Conservation (phyloP, 2,329 filamentous ascomycete species). For the Cadophora malorum region DNA sequence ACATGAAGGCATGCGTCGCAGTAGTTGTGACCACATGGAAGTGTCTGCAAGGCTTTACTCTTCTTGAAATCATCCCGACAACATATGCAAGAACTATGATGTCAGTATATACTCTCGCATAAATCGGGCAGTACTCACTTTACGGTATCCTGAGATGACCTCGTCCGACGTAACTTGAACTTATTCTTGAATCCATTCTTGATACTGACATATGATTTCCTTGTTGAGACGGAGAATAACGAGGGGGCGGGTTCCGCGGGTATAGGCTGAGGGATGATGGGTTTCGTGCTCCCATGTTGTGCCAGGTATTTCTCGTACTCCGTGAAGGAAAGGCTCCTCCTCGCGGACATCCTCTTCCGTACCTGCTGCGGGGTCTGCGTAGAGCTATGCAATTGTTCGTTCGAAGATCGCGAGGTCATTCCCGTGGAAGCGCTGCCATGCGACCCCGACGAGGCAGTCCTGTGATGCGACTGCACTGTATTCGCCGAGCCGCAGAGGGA, state of each 20-base stretch:
- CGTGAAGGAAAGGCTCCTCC: conserved; percentile 41
- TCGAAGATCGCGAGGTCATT: conserved; percentile 41
- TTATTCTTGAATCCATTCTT: conserved; percentile 39
- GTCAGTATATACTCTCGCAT: conserved; percentile 25
- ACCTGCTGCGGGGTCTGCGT: conserved; percentile 13
- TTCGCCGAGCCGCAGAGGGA: conserved; percentile 39
- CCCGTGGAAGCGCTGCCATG: conserved; percentile 40
- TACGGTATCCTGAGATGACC: conserved; percentile 27
- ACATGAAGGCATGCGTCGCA: conserved; percentile 60
- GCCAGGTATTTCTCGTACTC: conserved; percentile 43
- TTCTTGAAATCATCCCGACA: conserved; percentile 61
- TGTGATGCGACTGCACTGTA: conserved; percentile 36
- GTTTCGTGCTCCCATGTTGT: conserved; percentile 33
- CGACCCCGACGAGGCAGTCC: conserved; percentile 41
- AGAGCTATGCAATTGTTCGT: conserved; percentile 30
- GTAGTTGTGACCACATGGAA: conserved; percentile 65
- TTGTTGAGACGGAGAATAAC: conserved; percentile 42
- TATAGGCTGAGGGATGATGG: conserved; percentile 27
- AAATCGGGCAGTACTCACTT: conserved; percentile 37
- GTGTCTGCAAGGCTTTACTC: conserved; percentile 52
- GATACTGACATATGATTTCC: conserved; percentile 39
- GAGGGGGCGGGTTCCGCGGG: conserved; percentile 39
- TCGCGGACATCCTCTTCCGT: conserved; percentile 31
- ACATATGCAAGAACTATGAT: conserved; percentile 59
- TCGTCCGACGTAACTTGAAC: conserved; percentile 36